These are phyloP conservation scores for Paracorniculantispora psalliotae DNA, from an alignment of 2,329 filamentous ascomycete genomes.

Conservation along the genomic window DNA sequence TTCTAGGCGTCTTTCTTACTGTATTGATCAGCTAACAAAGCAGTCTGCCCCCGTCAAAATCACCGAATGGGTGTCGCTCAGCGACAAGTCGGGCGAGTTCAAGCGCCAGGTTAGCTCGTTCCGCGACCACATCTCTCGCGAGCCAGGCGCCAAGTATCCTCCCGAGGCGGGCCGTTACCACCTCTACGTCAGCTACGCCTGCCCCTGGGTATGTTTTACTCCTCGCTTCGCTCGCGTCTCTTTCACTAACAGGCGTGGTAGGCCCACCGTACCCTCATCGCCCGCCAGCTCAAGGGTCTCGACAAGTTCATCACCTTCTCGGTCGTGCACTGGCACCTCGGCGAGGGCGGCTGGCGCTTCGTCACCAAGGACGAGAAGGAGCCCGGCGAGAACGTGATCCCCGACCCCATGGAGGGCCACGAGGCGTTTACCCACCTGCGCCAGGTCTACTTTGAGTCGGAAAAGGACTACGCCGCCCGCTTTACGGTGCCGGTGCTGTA, in stretches of 20 bases:
- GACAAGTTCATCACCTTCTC: slow-evolving; percentile 77
- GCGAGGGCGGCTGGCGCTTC: slow-evolving; percentile 73
- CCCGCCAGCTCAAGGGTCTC: slow-evolving; percentile 83
- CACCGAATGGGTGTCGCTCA: slow-evolving; percentile 76
- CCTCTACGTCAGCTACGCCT: slow-evolving; percentile 90
- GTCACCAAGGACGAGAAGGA: slow-evolving; percentile 55
- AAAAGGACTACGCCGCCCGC: slow-evolving; percentile 67
- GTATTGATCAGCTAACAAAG: neutral
- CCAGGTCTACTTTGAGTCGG: slow-evolving; percentile 72
- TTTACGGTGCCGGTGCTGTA: slow-evolving; percentile 87
- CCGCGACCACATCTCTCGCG: slow-evolving; percentile 70
- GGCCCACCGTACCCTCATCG: slow-evolving; percentile 82
- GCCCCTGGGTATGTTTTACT: slow-evolving; percentile 64
- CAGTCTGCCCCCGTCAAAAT: slow-evolving; percentile 44
- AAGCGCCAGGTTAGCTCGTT: slow-evolving; percentile 83
- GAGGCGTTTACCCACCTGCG: slow-evolving; percentile 65
- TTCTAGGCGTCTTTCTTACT: neutral
- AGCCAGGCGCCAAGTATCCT: slow-evolving; percentile 68
- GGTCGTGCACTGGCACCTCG: slow-evolving; percentile 90
- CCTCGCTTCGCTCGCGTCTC: neutral
- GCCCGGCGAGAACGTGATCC: slow-evolving; percentile 58
- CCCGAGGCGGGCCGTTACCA: slow-evolving; percentile 89
- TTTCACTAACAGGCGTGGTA: slow-evolving; percentile 15
- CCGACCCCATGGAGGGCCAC: slow-evolving; percentile 65
- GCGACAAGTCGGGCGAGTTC: slow-evolving; percentile 82